Percentiles rank a stretch among this genome's conserved stretches.
phyloP scores from a whole-genome alignment of 345 rosid species.

The Corchorus capsularis region DNA sequence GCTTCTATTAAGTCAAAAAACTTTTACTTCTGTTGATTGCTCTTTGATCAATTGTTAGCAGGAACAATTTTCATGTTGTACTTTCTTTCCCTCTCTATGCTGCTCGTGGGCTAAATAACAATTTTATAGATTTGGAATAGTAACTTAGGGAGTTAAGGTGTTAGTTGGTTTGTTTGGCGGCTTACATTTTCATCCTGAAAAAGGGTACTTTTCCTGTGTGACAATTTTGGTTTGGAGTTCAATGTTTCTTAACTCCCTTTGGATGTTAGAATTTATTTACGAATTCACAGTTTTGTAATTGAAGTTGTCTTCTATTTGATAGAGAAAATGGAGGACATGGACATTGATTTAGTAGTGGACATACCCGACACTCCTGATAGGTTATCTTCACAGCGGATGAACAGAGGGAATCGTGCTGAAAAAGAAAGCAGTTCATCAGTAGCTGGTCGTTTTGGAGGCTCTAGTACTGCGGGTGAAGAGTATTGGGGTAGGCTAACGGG shows the following conservation, averaged over 20 bases:
- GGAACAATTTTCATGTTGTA: no score
- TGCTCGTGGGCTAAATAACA: background rate
- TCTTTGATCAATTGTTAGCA: no score
- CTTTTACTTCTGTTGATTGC: background rate
- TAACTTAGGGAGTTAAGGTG: background rate
- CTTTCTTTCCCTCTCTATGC: background rate
- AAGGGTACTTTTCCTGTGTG: background rate
- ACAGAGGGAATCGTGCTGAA: slow-evolving; percentile 30
- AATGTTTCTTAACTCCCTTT: background rate
- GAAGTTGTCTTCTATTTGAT: background rate
- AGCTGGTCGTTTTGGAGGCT: slow-evolving; percentile 32
- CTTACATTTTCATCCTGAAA: background rate
- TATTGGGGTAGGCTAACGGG: slow-evolving; percentile 29
- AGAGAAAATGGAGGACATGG: slow-evolving; percentile 73
- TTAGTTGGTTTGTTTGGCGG: background rate
- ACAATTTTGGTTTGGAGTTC: background rate
- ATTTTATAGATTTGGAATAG: background rate
- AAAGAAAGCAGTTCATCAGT: slow-evolving; percentile 40
- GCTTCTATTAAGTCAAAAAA: background rate
- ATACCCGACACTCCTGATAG: slow-evolving; percentile 92
- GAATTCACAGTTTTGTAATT: background rate
- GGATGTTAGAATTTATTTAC: background rate
- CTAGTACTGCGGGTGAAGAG: slow-evolving; percentile 33
- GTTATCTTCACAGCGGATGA: slow-evolving; percentile 25
- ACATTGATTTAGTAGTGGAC: slow-evolving; percentile 56